Evolutionary conservation across 2,329 filamentous ascomycete genomes (phyloP).

Genomic region (Bipolaris victoriae): DNA sequence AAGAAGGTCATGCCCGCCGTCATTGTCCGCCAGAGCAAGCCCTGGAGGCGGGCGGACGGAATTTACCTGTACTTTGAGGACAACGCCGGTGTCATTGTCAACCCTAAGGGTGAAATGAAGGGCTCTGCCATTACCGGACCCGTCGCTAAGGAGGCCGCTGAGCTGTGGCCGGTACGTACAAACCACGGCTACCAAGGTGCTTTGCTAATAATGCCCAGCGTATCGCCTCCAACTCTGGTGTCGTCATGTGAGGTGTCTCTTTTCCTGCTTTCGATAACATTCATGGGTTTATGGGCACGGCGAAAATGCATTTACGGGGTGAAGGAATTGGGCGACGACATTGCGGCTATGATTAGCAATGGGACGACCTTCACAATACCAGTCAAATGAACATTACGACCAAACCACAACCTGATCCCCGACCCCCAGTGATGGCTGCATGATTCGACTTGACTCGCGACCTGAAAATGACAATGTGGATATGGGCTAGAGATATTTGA

Average conservation of each 20-base stretch:
- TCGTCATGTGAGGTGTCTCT: constrained; percentile 85
- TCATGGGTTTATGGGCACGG: constrained; percentile 49
- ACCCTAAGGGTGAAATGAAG: constrained; percentile 99
- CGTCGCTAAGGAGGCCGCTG: constrained; percentile 99
- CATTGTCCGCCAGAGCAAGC: constrained; percentile 98
- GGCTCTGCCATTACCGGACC: constrained; percentile 98
- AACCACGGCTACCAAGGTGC: background rate
- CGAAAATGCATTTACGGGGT: constrained; percentile 51
- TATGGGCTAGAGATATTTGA: background rate
- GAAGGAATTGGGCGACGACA: constrained; percentile 44
- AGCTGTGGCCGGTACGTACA: constrained; percentile 91
- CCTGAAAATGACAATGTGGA: background rate
- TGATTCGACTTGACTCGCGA: background rate
- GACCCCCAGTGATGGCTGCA: constrained; percentile 7
- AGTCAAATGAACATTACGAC: constrained; percentile 44
- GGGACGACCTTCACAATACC: constrained; percentile 43
- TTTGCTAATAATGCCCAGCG: constrained; percentile 63
- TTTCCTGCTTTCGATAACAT: constrained; percentile 49
- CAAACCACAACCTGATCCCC: constrained; percentile 15
- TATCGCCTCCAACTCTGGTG: constrained; percentile 99
- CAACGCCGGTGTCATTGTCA: constrained; percentile 99
- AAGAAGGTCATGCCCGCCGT: constrained; percentile 99
- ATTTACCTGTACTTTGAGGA: constrained; percentile 99
- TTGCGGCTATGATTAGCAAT: constrained; percentile 47
- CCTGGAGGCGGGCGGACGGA: constrained; percentile 97